Base-by-base conservation (phyloP, 306 rosid species). In the Neltuma alba region DNA sequence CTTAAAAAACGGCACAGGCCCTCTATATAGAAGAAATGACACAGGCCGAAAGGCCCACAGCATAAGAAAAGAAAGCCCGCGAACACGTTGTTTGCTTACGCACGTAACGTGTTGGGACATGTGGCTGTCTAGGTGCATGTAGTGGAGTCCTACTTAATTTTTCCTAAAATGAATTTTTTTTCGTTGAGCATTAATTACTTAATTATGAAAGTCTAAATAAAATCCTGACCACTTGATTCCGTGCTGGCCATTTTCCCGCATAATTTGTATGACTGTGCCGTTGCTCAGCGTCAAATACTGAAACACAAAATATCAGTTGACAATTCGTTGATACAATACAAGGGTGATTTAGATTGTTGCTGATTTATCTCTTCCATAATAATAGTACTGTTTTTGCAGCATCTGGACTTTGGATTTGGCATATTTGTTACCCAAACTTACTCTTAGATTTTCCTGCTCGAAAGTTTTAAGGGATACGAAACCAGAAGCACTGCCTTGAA, bases 391-490 rank as follows among this genome's bases (percentile, higher is more conserved):
- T n/a, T n/a, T n/a, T n/a, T n/a, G n/a, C n/a, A n/a, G n/a, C 89
- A 81, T 89, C 75, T 95, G 98, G 98, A 92, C 96, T 25, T 92
- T 92, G 69, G 97, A 95, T 82, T 84, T 91, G 86, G 99, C 98
- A 3, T 92, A 80, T 84, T 79, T 94, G 72, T 85, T 92, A 80
- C 93, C 86, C 79, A 89, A 79, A 68, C 91, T 87, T 79, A 86
- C 91, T 67, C n/a, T n/a, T n/a, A n/a, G 84, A 33, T 89, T 95
- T 87, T 89, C 92, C 78, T 91, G n/a, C n/a, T n/a, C n/a, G n/a
- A n/a, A n/a, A n/a, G n/a, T n/a, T n/a, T n/a, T n/a, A n/a, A n/a
- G n/a, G n/a, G n/a, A n/a, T n/a, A n/a, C n/a, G n/a, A n/a, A n/a
- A n/a, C n/a, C n/a, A n/a, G n/a, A n/a, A n/a, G n/a, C n/a, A n/a